Conservation (phyloP, 1,139 yeast species). For the Scheffersomyces insectosa region DNA sequence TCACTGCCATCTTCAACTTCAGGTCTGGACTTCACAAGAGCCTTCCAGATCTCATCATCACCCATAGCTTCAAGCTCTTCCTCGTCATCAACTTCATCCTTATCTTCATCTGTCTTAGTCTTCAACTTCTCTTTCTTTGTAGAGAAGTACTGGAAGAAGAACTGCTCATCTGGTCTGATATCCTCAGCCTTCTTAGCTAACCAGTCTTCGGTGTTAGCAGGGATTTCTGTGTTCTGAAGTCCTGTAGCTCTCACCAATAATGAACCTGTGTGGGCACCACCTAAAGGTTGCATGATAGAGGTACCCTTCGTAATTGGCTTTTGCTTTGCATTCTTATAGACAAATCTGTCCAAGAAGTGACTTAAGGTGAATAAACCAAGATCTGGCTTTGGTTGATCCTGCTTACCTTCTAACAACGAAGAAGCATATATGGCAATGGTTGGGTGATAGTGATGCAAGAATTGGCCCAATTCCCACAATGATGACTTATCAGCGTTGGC, state of each 20-base stretch:
- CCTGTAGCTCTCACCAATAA: constrained; percentile 71
- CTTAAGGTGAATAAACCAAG: constrained; percentile 82
- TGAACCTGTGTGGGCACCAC: constrained; percentile 82
- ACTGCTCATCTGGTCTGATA: constrained; percentile 83
- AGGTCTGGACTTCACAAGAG: constrained; percentile 81
- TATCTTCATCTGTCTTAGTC: constrained; percentile 24
- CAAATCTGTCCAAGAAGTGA: constrained; percentile 94
- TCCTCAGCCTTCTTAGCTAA: constrained; percentile 60
- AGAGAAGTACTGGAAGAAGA: constrained; percentile 85
- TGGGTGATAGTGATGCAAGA: constrained; percentile 86
- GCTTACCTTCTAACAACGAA: constrained; percentile 50
- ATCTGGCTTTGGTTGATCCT: constrained; percentile 70
- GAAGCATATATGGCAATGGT: constrained; percentile 82
- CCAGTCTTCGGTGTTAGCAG: constrained; percentile 88
- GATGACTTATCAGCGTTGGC: constrained; percentile 82
- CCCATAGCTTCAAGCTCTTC: constrained; percentile 51
- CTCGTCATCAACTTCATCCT: constrained; percentile 22
- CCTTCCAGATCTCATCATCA: constrained; percentile 88
- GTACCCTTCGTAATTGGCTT: constrained; percentile 72
- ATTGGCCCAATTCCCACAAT: constrained; percentile 81
- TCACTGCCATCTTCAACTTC: constrained; percentile 65
- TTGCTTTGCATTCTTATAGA: constrained; percentile 87
- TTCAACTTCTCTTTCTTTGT: constrained; percentile 54
- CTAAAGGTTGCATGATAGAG: constrained; percentile 96
- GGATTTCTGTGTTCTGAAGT: constrained; percentile 44